Evolutionary conservation across 345 rosid species (phyloP).

Genomic region (Eucalyptus sp.): DNA sequence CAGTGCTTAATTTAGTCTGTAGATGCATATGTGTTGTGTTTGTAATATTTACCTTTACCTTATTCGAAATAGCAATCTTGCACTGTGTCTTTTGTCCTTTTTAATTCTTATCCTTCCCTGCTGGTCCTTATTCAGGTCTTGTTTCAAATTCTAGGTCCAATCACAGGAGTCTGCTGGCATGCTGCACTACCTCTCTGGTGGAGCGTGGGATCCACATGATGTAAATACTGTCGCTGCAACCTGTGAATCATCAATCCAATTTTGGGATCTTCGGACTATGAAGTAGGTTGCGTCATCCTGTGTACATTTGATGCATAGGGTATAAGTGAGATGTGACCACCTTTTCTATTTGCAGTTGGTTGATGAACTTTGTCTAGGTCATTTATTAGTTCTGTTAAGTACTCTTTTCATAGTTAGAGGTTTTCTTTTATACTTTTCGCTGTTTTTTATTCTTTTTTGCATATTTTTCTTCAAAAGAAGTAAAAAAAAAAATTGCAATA

Average conservation of each 20-base stretch:
- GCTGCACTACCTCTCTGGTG: conserved; percentile 76
- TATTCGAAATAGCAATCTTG: not conserved
- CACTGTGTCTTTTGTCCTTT: not conserved
- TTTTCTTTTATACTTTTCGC: not conserved
- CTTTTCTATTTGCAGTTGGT: not conserved
- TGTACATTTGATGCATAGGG: not conserved
- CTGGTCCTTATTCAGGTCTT: conserved; percentile 10
- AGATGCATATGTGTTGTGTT: not conserved
- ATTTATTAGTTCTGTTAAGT: not conserved
- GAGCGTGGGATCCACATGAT: conserved; percentile 95
- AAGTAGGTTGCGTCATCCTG: conserved; percentile 28
- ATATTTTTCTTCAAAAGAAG: not conserved
- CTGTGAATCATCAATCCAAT: conserved; percentile 79
- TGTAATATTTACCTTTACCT: not conserved
- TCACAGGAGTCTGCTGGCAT: conserved; percentile 80
- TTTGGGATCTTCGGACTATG: conserved; percentile 86
- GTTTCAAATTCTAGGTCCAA: conserved; percentile 36
- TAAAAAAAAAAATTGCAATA: not conserved
- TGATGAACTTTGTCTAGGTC: not conserved
- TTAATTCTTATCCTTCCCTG: conserved; percentile 1
- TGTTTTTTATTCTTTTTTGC: not conserved
- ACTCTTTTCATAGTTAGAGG: not conserved
- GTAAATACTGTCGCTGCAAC: conserved; percentile 67
- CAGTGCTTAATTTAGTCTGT: not conserved
- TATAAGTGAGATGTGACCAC: not conserved